Conservation (phyloP, 345 rosid species). For the Camelina laxa region DNA sequence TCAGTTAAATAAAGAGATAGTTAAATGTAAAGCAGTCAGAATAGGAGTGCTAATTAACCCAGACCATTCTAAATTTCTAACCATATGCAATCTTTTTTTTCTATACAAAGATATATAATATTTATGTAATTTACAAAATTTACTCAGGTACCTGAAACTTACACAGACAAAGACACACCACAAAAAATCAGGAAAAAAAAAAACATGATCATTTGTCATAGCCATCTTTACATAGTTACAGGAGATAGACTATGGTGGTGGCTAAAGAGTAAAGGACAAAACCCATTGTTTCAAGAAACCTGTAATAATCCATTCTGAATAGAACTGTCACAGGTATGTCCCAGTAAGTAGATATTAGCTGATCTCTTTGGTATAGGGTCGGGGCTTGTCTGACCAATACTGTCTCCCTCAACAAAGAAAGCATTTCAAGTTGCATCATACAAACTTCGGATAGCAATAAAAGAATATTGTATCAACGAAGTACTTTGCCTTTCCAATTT, state of each 20-base stretch:
- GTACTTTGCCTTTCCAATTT: neutral
- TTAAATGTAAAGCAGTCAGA: conserved; percentile 15
- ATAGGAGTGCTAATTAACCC: conserved; percentile 25
- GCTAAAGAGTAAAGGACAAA: conserved; percentile 21
- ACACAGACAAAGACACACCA: neutral
- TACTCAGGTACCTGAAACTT: neutral
- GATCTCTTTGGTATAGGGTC: neutral
- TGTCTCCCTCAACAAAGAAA: conserved; percentile 25
- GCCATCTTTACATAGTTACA: conserved; percentile 11
- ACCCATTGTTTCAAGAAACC: neutral
- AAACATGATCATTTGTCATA: neutral
- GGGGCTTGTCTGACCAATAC: conserved; percentile 14
- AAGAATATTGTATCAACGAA: conserved; percentile 2
- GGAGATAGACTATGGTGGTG: conserved; percentile 21
- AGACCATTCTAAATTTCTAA: conserved; percentile 35
- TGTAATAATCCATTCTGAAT: conserved; percentile 22
- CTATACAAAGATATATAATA: neutral
- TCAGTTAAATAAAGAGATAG: conserved; percentile 37
- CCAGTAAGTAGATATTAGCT: conserved; percentile 32
- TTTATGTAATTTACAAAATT: neutral
- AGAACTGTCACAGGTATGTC: conserved; percentile 24
- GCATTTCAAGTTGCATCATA: conserved; percentile 7
- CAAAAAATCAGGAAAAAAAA: neutral
- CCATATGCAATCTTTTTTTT: conserved; percentile 14
- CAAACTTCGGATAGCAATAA: conserved; percentile 4